These are phyloP conservation scores for Pythium biforme DNA, from an alignment of 352 stramenopile genomes.

Conservation along the genomic window DNA sequence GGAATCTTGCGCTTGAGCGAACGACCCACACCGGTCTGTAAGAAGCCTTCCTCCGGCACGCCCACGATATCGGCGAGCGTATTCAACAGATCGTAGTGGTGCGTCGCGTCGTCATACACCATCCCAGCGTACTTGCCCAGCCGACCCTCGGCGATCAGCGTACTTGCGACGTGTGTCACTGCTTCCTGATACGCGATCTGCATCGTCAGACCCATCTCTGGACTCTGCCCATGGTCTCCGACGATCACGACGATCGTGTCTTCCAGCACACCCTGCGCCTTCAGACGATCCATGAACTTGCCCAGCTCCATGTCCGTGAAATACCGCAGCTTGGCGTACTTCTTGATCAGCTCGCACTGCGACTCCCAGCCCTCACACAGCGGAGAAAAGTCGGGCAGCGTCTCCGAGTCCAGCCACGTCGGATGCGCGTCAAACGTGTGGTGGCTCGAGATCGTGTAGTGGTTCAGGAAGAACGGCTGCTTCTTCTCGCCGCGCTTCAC, in stretches of 20 bases:
- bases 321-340: conserved; percentile 45
- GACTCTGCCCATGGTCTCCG: conserved; percentile 43
- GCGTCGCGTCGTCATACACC: conserved; percentile 17
- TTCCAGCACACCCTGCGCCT: conserved; percentile 37
- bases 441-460: conserved; percentile 64
- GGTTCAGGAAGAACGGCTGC: conserved; percentile 47
- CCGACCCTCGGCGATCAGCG: conserved; percentile 25
- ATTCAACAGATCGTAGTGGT: conserved; percentile 31
- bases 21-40: conserved; percentile 26
- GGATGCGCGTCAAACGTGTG: conserved; percentile 33
- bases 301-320: conserved; percentile 46
- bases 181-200: conserved; percentile 29
- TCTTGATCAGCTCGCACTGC: not conserved
- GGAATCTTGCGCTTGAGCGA: conserved; percentile 41
- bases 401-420: conserved; percentile 32
- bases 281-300: conserved; percentile 51
- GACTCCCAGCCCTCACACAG: conserved; percentile 16
- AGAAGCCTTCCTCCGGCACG: conserved; percentile 20
- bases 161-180: conserved; percentile 24
- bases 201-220: conserved; percentile 29
- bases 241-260: conserved; percentile 52
- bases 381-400: conserved; percentile 38
- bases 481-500: conserved; percentile 29
- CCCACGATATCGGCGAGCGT: conserved; percentile 28
- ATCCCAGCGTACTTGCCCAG: conserved; percentile 13